Evolutionary conservation across 257 asterid genomes (phyloP), one percentile per base, ranked within the genome.

Genomic region (Capsicum baccatum): DNA sequence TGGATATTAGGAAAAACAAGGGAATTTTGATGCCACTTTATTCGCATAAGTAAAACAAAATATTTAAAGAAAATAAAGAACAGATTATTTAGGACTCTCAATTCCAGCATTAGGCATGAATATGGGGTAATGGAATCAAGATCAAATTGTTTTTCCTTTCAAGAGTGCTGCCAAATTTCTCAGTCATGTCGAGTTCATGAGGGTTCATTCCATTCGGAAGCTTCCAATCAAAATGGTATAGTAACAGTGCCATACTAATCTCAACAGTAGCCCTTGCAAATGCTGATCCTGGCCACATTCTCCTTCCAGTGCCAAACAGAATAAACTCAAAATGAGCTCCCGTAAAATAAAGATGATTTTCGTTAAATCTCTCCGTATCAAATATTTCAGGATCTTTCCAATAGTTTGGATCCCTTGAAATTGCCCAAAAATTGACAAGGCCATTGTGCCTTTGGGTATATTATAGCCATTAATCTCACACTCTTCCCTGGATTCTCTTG

Each of bases 281-380:
- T 33, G 15, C 26, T 44, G 87, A 70, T 2, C 90, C 90, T 0
- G 92, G 92, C 64, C 90, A 89, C 9, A 86, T 83, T 19, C 92
- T 87, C 37, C 81, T 79, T 9, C 92, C 90, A 0, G 88, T 85
- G 16, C 92, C 90, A 35, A 89, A 87, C 6, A 90, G 92, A 2
- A 85, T 80, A 63, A 33, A 85, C 37, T 90, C 86, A 3, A 86
- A 88, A 26, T 88, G 54, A 57, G 73, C 84, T n/a, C 90, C 90
- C 5, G 9, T 60, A 73, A 63, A 87, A 79, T 87, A 86, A 12
- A 73, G 73, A 52, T 82, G 26, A 12, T 17, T 85, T 17, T 47
- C 26, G 8, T 52, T 80, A 35, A 88, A 88, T 14, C 88, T 35
- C 74, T 67, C 74, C 1, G 50, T 48, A 67, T 67, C 74, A 67